Evolutionary conservation across 202 grass and related monocot species (phyloP).

Genomic region (Saccharum hybrid): DNA sequence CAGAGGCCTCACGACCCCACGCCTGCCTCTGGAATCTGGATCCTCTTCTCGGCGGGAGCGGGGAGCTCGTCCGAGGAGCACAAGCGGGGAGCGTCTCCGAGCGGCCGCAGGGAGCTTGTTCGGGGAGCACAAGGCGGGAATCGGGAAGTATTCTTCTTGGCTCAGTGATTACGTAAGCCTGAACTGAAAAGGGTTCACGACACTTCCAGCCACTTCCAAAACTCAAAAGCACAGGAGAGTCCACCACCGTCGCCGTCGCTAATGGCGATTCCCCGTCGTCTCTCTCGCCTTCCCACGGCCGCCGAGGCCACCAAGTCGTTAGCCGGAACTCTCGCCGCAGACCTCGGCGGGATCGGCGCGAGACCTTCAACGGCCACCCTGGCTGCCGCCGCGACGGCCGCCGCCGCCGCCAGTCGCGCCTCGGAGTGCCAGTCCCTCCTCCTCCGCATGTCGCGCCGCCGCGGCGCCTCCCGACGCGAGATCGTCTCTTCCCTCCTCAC

Average conservation of each 20-base stretch:
- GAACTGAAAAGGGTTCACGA: background rate
- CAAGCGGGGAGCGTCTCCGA: no score
- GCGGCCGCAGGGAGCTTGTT: no score
- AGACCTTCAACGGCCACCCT: conserved; percentile 48
- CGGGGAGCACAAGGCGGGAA: no score
- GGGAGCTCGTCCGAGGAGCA: no score
- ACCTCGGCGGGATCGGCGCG: background rate
- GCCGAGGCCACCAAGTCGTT: background rate
- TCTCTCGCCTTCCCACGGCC: background rate
- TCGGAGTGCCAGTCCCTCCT: conserved; percentile 77
- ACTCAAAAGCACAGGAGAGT: background rate
- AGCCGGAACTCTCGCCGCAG: background rate
- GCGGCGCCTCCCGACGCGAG: conserved; percentile 63
- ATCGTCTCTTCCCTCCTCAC: conserved; percentile 58
- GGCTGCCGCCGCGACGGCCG: conserved; percentile 41
- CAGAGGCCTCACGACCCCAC: no score
- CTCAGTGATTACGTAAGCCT: background rate
- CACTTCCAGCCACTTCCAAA: background rate
- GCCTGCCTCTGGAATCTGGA: no score
- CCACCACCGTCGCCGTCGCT: conserved; percentile 10
- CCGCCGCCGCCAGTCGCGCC: conserved; percentile 46
- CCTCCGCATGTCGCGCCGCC: conserved; percentile 83
- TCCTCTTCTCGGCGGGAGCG: no score
- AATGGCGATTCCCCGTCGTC: conserved; percentile 42
- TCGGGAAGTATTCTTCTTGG: no score